Evolutionary conservation across 768 basidiomycete species (phyloP), one percentile per base, ranked within the genome.

Genomic region (Psilocybe cubensis): DNA sequence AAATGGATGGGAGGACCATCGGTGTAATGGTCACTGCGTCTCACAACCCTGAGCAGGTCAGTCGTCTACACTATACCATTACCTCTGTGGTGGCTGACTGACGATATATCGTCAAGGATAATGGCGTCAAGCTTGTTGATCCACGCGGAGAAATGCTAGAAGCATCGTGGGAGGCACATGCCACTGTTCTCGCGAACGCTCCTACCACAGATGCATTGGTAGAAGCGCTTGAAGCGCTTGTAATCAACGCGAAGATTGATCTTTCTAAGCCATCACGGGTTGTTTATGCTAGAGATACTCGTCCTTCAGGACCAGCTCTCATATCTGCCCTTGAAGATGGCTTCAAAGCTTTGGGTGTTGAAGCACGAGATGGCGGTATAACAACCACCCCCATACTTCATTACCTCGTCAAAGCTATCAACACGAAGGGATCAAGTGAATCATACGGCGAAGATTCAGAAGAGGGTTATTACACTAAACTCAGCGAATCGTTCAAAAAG

Each of bases 11-110:
- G 24, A 90, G 88, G 69, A 89, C 88, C 23, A 91, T 99, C 65
- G 97, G 97, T 14, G 92, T 98, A 20, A 98, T 99, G 97, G 89
- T 99, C 69, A 99, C 97, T 33, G 97, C 97, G 2, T 96, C 94
- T n/a, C 97, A 99, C 74, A 99, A 99, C 71, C 96, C 97, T n/a
- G 96, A 96, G 70, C 82, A 85, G 68, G 96, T 95, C 66, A 62
- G 83, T 68, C n/a, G 49, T 42, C 33, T 59, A 46, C 49, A 42
- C 52, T 31, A 29, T 20, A 27, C 41, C 27, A 23, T 29, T 27
- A 33, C n/a, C n/a, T 10, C n/a, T 17, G 21, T 48, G 48, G 40
- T 41, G 62, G 14, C 25, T 61, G 52, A 59, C 62, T 20, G 65
- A 54, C n/a, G n/a, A 54, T 58, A 44, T 28, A 29, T 49, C 24